phyloP scores from a whole-genome alignment of 2,329 filamentous ascomycete species.

The Arachnopeziza araneosa region DNA sequence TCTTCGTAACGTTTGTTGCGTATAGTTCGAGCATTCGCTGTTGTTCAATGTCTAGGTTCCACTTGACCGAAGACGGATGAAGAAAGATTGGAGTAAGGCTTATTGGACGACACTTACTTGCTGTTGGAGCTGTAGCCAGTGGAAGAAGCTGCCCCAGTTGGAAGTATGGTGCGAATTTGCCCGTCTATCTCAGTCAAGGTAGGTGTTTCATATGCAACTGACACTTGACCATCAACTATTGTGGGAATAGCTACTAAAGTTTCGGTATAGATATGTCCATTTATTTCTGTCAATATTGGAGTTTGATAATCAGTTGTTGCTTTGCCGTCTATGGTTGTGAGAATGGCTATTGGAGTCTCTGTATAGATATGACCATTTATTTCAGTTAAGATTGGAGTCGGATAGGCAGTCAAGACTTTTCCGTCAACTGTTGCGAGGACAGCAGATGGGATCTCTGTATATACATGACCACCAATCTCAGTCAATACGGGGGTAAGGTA shows the following conservation, averaged over 20 bases:
- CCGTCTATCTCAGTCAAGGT: neutral
- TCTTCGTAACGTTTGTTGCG: neutral
- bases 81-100: too few relatives aligned
- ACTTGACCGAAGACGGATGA: too few relatives aligned
- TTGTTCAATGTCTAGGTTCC: too few relatives aligned
- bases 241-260: neutral
- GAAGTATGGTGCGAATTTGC: neutral
- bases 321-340: neutral
- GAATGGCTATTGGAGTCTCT: neutral
- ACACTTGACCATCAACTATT: neutral
- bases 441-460: neutral
- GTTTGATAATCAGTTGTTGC: neutral
- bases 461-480: neutral
- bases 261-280: conserved; percentile 2
- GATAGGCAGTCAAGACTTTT: conserved; percentile 2
- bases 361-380: conserved; percentile 8
- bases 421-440: conserved; percentile 4
- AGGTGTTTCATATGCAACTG: neutral
- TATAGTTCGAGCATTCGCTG: neutral
- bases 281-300: neutral
- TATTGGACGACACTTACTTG: neutral
- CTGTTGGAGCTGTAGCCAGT: neutral
- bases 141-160: neutral
- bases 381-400: conserved; percentile 8
- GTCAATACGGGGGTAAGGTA: neutral